Evolutionary conservation across 164 flowering plant genomes (phyloP).

Genomic region (Hamamelis virginiana): DNA sequence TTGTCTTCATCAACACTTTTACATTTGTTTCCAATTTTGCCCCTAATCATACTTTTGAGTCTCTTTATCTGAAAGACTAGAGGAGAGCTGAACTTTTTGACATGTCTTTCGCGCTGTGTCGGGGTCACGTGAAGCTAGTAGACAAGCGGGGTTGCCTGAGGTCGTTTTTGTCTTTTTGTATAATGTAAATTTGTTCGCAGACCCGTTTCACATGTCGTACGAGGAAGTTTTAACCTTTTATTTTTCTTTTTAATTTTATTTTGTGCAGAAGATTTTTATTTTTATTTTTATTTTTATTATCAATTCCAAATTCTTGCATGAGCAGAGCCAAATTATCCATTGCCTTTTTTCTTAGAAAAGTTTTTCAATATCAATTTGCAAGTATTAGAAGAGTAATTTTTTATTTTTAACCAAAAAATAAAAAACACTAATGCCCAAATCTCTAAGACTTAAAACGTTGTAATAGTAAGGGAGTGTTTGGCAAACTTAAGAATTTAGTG

Average conservation of each 20-base stretch:
- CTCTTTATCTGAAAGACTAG: conserved; percentile 8
- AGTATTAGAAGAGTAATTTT: too few species aligned
- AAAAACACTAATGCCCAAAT: too few species aligned
- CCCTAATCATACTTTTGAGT: conserved; percentile 35
- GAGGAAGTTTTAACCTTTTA: not conserved
- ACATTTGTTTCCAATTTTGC: conserved; percentile 33
- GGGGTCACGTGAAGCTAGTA: conserved; percentile 43
- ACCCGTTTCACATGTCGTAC: not conserved
- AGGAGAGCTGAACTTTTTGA: not conserved
- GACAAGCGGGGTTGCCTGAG: conserved; percentile 30
- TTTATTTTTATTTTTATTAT: not conserved
- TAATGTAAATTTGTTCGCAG: conserved; percentile 35
- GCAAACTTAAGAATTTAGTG: too few species aligned
- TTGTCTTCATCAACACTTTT: not conserved
- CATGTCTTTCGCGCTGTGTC: not conserved
- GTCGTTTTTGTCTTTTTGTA: conserved; percentile 31
- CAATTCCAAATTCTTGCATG: not conserved
- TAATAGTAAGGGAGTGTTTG: too few species aligned
- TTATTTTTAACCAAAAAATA: too few species aligned
- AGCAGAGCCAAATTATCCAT: not conserved
- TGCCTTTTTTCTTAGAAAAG: not conserved
- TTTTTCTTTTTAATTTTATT: not conserved
- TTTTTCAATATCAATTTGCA: not conserved
- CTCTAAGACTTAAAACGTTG: too few species aligned
- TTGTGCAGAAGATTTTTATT: not conserved